These are phyloP conservation scores for Ustilago nuda DNA, from an alignment of 1,284 basidiomycete genomes.

Conservation along the genomic window DNA sequence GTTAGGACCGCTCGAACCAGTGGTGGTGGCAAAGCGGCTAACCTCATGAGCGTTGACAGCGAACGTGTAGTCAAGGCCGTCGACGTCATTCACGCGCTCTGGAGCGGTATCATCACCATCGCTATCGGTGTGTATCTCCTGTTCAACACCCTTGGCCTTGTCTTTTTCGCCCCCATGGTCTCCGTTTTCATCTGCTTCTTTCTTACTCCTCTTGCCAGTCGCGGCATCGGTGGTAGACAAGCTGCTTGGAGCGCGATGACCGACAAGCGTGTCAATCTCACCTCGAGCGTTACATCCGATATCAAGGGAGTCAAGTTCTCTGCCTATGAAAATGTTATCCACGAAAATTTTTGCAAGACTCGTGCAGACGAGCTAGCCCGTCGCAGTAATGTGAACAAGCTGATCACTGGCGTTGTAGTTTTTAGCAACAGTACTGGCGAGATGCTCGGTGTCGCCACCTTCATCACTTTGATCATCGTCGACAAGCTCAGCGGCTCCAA, in stretches of 20 bases:
- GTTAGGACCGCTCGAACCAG: conserved; percentile 49
- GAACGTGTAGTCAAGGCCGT: conserved; percentile 57
- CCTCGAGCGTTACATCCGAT: conserved; percentile 48
- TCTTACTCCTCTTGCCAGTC: conserved; percentile 47
- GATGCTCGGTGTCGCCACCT: conserved; percentile 41
- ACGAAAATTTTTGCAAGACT: conserved; percentile 39
- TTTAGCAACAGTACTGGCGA: conserved; percentile 41
- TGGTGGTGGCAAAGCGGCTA: conserved; percentile 58
- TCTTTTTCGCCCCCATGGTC: conserved; percentile 56
- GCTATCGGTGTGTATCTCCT: conserved; percentile 56
- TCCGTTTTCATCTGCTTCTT: conserved; percentile 45
- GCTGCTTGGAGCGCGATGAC: conserved; percentile 52
- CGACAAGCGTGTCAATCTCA: conserved; percentile 57
- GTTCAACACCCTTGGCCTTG: conserved; percentile 50
- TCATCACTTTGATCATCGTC: conserved; percentile 51
- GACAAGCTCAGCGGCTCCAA: conserved; percentile 36
- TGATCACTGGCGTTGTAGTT: conserved; percentile 37
- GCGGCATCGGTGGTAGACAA: conserved; percentile 47
- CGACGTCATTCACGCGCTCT: conserved; percentile 52
- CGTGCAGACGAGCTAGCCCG: conserved; percentile 48
- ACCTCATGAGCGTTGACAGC: conserved; percentile 64
- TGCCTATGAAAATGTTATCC: conserved; percentile 57
- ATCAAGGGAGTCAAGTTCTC: conserved; percentile 64
- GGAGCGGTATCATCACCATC: conserved; percentile 55
- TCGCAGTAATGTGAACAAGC: conserved; percentile 22